These are phyloP conservation scores for Pseudogymnoascus sp. DNA, from an alignment of 2,329 filamentous ascomycete species.

Conservation along the genomic window DNA sequence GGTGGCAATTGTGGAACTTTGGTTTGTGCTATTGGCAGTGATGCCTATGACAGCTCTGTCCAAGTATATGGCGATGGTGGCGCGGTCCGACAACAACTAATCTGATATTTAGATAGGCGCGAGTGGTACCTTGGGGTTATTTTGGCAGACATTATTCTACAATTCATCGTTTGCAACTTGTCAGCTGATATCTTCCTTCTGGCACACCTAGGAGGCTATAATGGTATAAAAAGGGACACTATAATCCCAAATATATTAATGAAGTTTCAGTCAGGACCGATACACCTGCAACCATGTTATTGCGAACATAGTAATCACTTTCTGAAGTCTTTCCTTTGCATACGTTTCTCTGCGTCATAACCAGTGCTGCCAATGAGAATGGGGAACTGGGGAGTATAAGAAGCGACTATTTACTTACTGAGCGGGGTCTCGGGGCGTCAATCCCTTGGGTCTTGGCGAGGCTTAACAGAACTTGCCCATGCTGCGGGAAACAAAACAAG, in stretches of 20 bases:
- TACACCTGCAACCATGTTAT: not conserved
- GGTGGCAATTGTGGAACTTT: not conserved
- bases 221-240: not conserved
- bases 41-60: not conserved
- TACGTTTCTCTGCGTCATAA: not conserved
- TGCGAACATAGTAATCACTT: not conserved
- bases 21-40: not conserved
- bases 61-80: not conserved
- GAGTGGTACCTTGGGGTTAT: not conserved
- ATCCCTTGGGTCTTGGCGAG: not conserved
- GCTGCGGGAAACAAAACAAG: not conserved
- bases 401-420: not conserved
- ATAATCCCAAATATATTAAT: constrained; percentile 1
- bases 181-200: not conserved
- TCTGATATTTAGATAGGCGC: not conserved
- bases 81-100: not conserved
- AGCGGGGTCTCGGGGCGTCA: not conserved
- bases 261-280: not conserved
- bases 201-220: not conserved
- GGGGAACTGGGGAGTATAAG: not conserved
- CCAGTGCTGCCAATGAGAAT: not conserved
- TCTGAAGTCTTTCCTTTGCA: not conserved
- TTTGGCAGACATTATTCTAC: not conserved
- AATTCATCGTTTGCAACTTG: not conserved
- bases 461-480: constrained; percentile 1